Percentiles rank a stretch among this genome's conserved stretches.
Conservation (phyloP, 129 eudicot species). For the Glebionis coronaria region DNA sequence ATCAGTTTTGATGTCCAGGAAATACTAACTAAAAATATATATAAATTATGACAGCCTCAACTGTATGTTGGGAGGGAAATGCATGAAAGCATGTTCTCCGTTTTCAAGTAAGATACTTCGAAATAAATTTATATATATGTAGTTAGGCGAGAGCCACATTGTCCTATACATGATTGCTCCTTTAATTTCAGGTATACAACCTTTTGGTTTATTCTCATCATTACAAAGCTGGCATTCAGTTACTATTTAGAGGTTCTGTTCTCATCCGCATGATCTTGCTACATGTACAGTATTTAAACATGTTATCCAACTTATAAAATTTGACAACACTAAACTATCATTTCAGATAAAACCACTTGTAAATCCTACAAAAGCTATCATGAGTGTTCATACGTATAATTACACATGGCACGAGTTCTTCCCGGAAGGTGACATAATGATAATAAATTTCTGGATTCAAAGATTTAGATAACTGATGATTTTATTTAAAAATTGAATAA, state of each 20-base stretch:
- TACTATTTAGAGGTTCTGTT: conserved; percentile 76
- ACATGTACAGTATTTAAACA: conserved; percentile 29
- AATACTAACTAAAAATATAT: conserved; percentile 3
- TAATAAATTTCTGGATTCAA: not conserved
- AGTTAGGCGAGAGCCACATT: conserved; percentile 15
- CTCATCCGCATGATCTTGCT: conserved; percentile 65
- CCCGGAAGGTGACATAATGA: conserved; percentile 60
- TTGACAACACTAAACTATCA: conserved; percentile 10
- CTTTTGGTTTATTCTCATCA: conserved; percentile 85
- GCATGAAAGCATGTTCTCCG: conserved; percentile 94
- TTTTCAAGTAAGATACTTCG: conserved; percentile 67
- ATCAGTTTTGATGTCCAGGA: conserved; percentile 48
- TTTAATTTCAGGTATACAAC: conserved; percentile 70
- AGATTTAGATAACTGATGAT: not conserved
- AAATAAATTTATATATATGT: conserved; percentile 1
- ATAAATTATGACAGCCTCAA: conserved; percentile 69
- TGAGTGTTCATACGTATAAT: conserved; percentile 50
- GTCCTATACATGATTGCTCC: conserved; percentile 3
- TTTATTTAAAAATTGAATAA: conserved; percentile 8
- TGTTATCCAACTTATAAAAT: conserved; percentile 87
- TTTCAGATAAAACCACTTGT: conserved; percentile 96
- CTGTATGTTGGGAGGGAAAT: conserved; percentile 98
- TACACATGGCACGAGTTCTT: conserved; percentile 98
- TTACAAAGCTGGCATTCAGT: conserved; percentile 88
- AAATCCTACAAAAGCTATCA: conserved; percentile 78